phyloP scores from a whole-genome alignment of 148 eudicot genomes.

The Cornus florida region DNA sequence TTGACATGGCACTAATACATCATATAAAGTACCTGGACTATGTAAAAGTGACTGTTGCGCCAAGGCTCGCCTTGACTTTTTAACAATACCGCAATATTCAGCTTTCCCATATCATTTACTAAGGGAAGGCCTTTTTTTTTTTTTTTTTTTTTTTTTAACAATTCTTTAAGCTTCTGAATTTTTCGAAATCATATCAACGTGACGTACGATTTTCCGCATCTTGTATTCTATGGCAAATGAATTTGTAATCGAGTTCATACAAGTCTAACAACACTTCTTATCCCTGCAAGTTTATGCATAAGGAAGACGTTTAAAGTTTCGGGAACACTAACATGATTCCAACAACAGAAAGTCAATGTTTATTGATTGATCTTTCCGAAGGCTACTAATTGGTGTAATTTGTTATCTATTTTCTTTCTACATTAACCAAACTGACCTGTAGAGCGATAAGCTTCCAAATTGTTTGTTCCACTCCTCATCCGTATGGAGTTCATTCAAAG shows the following conservation, averaged over 20 bases:
- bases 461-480: conserved; percentile 99
- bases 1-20: neutral
- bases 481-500: no score
- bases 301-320: neutral
- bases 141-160: no score
- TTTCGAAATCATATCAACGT: neutral
- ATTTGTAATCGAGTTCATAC: neutral
- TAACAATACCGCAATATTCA: no score
- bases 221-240: neutral
- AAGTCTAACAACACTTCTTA: neutral
- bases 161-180: neutral
- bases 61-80: neutral
- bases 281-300: neutral
- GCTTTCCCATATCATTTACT: no score
- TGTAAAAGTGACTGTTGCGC: neutral
- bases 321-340: neutral
- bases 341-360: neutral
- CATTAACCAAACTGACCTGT: conserved; percentile 13
- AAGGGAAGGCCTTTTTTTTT: neutral
- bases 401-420: neutral
- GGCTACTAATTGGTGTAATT: neutral
- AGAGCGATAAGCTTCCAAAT: conserved; percentile 86
- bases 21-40: neutral
- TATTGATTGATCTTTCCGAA: neutral
- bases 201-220: neutral